Percentiles rank a stretch among this genome's conserved stretches.
These are phyloP conservation scores for Inga laurina DNA, from an alignment of 306 rosid species.

Conservation along the genomic window DNA sequence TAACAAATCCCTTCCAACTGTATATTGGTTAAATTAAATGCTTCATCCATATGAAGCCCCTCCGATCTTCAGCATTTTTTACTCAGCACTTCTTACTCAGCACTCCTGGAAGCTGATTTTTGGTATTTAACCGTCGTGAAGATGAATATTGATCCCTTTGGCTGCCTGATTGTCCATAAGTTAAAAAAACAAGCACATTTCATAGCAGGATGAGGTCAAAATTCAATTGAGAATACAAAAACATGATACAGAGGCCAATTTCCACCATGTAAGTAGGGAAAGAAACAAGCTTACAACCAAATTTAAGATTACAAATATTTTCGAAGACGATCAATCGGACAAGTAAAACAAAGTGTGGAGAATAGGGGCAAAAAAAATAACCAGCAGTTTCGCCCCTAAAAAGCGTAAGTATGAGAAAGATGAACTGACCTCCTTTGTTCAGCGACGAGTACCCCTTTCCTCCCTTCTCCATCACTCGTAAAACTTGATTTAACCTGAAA, in stretches of 20 bases:
- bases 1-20: not conserved
- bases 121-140: not conserved
- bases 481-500: constrained; percentile 33
- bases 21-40: not conserved
- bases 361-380: not conserved
- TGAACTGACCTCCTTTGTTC: constrained; percentile 42
- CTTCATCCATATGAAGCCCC: not conserved
- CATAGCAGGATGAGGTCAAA: not conserved
- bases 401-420: not conserved
- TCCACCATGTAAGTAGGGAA: not conserved
- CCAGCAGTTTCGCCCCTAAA: not conserved
- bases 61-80: not conserved
- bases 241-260: not conserved
- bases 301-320: not conserved
- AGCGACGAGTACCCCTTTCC: constrained; percentile 55
- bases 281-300: not conserved
- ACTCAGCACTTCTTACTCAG: not conserved
- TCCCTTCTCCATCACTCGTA: constrained; percentile 57
- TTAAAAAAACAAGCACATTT: not conserved
- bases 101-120: not conserved
- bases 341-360: no score
- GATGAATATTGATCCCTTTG: not conserved
- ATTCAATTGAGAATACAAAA: not conserved
- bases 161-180: not conserved
- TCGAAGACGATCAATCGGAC: not conserved